These are phyloP conservation scores for Purshia tridentata DNA, from an alignment of 306 rosid genomes.

Conservation along the genomic window DNA sequence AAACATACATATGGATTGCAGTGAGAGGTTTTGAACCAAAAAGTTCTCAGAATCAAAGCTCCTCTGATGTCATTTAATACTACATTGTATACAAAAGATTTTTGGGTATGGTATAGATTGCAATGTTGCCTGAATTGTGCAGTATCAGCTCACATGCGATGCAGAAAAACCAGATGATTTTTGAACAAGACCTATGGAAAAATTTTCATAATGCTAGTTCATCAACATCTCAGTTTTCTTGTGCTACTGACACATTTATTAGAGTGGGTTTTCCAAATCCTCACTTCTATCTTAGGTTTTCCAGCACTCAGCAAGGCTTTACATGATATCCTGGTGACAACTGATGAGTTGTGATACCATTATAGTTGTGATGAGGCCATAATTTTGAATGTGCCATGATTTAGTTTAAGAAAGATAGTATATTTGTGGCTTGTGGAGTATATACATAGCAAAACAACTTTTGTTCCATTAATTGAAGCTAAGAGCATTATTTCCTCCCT, in stretches of 20 bases:
- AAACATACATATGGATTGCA: not conserved
- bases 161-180: slow-evolving; percentile 1
- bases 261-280: not conserved
- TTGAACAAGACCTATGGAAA: not conserved
- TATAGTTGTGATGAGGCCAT: not conserved
- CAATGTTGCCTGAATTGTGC: slow-evolving; percentile 6
- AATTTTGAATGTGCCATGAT: not conserved
- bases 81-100: not conserved
- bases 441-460: not conserved
- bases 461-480: not conserved
- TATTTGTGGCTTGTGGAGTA: slow-evolving; percentile 7
- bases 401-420: not conserved
- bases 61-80: not conserved
- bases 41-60: not conserved
- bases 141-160: not conserved
- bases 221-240: not conserved
- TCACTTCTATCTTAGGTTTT: not conserved
- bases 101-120: not conserved
- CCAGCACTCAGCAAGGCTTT: not conserved
- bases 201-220: not conserved
- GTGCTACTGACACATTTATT: not conserved
- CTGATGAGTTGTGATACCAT: not conserved
- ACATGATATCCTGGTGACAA: not conserved
- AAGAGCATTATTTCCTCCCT: not conserved
- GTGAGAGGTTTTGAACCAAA: not conserved